phyloP scores from a whole-genome alignment of 768 basidiomycete species.

The Suillus cothurnatus region DNA sequence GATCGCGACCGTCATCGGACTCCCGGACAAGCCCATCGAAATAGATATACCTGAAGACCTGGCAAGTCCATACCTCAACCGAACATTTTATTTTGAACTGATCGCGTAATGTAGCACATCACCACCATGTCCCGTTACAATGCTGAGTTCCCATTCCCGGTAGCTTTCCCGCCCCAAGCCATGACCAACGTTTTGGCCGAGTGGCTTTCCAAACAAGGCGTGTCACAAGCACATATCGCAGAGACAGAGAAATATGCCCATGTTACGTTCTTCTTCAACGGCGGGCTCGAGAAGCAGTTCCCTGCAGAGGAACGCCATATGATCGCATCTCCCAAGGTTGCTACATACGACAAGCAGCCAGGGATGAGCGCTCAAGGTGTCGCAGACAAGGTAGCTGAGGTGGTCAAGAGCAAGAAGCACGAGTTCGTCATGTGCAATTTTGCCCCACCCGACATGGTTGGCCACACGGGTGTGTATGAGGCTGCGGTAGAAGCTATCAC shows the following conservation, averaged over 20 bases:
- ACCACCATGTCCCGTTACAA: conserved; percentile 96
- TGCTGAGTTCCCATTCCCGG: conserved; percentile 82
- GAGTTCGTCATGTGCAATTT: conserved; percentile 99
- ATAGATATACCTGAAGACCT: conserved; percentile 79
- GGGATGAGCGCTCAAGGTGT: conserved; percentile 89
- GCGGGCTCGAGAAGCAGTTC: conserved; percentile 93
- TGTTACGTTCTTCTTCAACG: conserved; percentile 98
- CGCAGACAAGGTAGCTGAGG: conserved; percentile 90
- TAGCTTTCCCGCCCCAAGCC: conserved; percentile 91
- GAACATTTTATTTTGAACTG: not conserved
- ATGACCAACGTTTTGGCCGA: conserved; percentile 97
- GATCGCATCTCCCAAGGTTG: conserved; percentile 91
- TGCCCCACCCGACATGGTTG: conserved; percentile 97
- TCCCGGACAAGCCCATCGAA: conserved; percentile 83
- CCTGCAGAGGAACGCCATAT: conserved; percentile 78
- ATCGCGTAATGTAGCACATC: conserved; percentile 55
- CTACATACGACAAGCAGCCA: conserved; percentile 91
- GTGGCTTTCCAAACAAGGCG: conserved; percentile 76
- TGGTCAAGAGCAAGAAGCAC: conserved; percentile 66
- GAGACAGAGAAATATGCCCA: conserved; percentile 99
- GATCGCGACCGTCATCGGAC: conserved; percentile 78
- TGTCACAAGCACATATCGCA: conserved; percentile 90
- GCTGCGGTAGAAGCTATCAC: conserved; percentile 88
- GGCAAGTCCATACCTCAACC: conserved; percentile 42
- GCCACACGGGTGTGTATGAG: conserved; percentile 90